A percentile compares a stretch with the other conserved stretches of the same genome.
Evolutionary conservation across 306 rosid species (phyloP).

Genomic region (Sicyos baderoa): DNA sequence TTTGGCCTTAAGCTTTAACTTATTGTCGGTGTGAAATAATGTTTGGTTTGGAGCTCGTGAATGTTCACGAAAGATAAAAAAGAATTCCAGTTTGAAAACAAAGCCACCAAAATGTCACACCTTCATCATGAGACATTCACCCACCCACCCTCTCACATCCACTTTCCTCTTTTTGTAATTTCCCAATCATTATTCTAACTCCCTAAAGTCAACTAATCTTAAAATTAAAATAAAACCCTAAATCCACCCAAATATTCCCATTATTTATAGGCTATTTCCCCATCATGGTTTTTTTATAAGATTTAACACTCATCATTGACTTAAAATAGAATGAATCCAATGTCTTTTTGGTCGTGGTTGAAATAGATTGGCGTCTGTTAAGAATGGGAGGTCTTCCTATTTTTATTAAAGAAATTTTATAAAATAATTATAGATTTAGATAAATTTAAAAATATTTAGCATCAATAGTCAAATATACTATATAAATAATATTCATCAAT

Average conservation of each 20-base stretch:
- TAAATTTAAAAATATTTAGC: too few species aligned
- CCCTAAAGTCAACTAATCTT: not conserved
- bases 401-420: too few species aligned
- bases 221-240: not conserved
- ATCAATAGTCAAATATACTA: too few species aligned
- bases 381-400: too few species aligned
- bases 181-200: not conserved
- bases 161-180: not conserved
- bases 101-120: not conserved
- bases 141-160: not conserved
- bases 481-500: too few species aligned
- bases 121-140: not conserved
- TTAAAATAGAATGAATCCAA: too few species aligned
- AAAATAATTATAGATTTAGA: too few species aligned
- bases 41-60: not conserved
- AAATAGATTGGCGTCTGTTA: too few species aligned
- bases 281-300: too few species aligned
- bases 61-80: not conserved
- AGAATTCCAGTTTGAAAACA: not conserved
- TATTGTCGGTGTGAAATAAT: not conserved
- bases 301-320: too few species aligned
- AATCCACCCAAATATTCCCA: not conserved
- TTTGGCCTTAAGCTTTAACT: not conserved
- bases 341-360: too few species aligned
- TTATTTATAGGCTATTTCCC: too few species aligned